Base-by-base conservation (phyloP, 2,329 filamentous ascomycete species). In the Fusarium falciforme region DNA sequence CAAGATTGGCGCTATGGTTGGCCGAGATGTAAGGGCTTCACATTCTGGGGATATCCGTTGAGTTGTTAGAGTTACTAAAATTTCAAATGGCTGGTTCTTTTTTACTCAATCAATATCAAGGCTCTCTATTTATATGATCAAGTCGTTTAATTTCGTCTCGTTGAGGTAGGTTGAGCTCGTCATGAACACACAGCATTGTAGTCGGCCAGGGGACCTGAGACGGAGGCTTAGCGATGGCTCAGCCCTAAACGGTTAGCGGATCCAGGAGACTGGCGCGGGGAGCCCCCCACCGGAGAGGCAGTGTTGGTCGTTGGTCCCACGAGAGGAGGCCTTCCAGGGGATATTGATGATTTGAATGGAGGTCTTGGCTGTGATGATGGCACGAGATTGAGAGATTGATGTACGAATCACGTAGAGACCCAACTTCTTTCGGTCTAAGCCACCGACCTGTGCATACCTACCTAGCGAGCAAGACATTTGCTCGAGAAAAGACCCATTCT, bases 241-340 rank as follows among this genome's bases (percentile, higher is more conserved):
- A 68, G 62, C 62, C 64, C 58, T 67, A 58, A 68, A 40, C 25
- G 22, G 60, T 29, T 60, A 72, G 64, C 35, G 61, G 67, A 69
- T 60, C 67, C 59, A 64, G 55, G 60, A 38, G 67, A 61, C 63
- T 68, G 71, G 71, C 57, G 67, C 63, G 55, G 71, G 63, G 67
- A 29, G 59, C 36, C 60, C 60, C 67, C 71, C 71, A 73, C 67
- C 57, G 25, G 22, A 55, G 67, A 47, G 71, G 71, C 71, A 68
- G 71, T 74, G 71, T 52, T 44, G 49, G 44, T 22, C 16, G 71
- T 52, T 44, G 49, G 44, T 22, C 16, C 31, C 17, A 57, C 58
- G 44, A 35, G n/a, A 49, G 33, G 35, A 49, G 38, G 38, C 20
- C 47, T 20, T 35, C 57, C 36, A 47, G 33, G 55, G 65, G 27